Percentiles rank a stretch among this genome's conserved stretches.
phyloP scores from a whole-genome alignment of 1,139 yeast genomes.

The Kodamaea anthophila region DNA sequence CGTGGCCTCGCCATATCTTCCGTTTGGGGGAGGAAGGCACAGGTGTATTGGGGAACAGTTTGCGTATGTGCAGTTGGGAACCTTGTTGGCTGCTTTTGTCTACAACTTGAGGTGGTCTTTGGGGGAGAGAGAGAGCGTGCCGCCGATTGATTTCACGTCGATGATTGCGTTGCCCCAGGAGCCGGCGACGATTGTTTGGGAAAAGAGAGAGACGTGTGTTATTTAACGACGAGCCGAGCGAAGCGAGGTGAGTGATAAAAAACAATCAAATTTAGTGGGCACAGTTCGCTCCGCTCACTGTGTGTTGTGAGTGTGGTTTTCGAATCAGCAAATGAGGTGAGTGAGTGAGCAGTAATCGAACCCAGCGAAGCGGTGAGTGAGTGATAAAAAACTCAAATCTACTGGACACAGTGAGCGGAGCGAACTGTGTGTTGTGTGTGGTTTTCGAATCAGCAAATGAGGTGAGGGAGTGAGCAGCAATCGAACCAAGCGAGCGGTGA shows the following conservation, averaged over 20 bases:
- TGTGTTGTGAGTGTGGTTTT: neutral
- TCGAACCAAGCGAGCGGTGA: neutral
- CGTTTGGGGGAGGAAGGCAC: conserved; percentile 99
- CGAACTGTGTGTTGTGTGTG: neutral
- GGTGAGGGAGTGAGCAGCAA: too few relatives aligned
- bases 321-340: too few relatives aligned
- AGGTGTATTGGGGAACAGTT: conserved; percentile 99
- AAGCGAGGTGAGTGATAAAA: neutral
- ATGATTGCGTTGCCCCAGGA: conserved; percentile 88
- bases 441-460: too few relatives aligned
- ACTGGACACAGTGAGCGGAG: neutral
- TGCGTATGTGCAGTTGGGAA: conserved; percentile 91
- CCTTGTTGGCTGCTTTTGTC: conserved; percentile 69
- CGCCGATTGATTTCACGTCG: conserved; percentile 77
- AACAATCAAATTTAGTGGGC: too few relatives aligned
- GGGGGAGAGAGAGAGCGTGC: conserved; percentile 51
- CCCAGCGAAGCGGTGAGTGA: neutral
- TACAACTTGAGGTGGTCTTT: conserved; percentile 75
- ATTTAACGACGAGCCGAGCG: conserved; percentile 5
- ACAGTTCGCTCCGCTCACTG: neutral
- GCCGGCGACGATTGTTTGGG: conserved; percentile 80
- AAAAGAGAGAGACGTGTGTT: conserved; percentile 39
- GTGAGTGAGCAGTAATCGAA: neutral
- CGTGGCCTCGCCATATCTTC: conserved; percentile 90
- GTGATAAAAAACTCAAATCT: too few relatives aligned